Percentiles rank a stretch among this genome's conserved stretches.
These are phyloP conservation scores for Naganishia antarctica DNA, from an alignment of 768 basidiomycete genomes.

Conservation along the genomic window DNA sequence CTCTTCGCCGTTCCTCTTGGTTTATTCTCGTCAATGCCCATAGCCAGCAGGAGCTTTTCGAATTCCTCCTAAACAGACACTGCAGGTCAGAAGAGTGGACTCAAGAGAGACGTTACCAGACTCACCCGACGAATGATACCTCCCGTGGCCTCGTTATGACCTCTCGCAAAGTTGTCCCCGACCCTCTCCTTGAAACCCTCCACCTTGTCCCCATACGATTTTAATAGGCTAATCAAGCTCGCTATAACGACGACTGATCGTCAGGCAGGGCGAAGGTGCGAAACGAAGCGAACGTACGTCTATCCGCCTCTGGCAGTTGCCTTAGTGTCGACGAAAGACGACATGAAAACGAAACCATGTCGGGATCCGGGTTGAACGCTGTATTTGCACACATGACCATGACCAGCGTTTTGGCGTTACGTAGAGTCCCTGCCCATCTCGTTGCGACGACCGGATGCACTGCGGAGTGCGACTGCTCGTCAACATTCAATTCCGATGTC, in stretches of 20 bases:
- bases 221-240: constrained; percentile 51
- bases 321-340: constrained; percentile 51
- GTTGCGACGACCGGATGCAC: constrained; percentile 55
- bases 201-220: constrained; percentile 49
- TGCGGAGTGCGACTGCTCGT: constrained; percentile 17
- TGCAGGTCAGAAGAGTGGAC: not conserved
- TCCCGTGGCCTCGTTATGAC: constrained; percentile 56
- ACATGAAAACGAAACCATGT: constrained; percentile 52
- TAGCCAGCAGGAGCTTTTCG: constrained; percentile 33
- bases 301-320: constrained; percentile 41
- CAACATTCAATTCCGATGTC: too few species aligned
- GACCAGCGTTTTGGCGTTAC: constrained; percentile 44
- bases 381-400: constrained; percentile 51
- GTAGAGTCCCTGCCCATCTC: constrained; percentile 52
- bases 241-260: constrained; percentile 29
- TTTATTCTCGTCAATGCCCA: constrained; percentile 34
- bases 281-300: constrained; percentile 35
- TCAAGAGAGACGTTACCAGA: not conserved
- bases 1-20: constrained; percentile 18
- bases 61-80: constrained; percentile 33
- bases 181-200: constrained; percentile 50
- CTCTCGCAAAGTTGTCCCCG: constrained; percentile 54
- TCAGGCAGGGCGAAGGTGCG: not conserved
- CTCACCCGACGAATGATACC: constrained; percentile 53
- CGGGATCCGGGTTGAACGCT: constrained; percentile 50